Evolutionary conservation across 2,329 filamentous ascomycete species (phyloP), one percentile per base, ranked within the genome.

Genomic region (Pezicula neosporulosa): DNA sequence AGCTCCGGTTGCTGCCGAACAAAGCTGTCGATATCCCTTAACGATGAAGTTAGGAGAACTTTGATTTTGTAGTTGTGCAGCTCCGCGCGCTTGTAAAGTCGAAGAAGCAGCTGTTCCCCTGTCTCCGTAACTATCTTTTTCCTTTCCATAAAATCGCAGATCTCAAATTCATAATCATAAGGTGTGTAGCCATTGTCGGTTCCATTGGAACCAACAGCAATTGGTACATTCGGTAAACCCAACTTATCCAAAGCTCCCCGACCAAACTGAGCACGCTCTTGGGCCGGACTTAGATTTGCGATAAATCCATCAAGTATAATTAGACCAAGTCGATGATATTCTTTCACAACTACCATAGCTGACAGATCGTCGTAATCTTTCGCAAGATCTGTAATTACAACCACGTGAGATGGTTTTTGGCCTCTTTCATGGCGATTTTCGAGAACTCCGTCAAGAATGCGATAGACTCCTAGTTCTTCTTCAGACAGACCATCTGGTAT

Each of bases 341-440:
- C 63, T 36, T 60, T 61, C 9, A 66, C 48, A 37, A 63, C 27
- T 3, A 64, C 48, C 58, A 63, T 55, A 15, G 63, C 62, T 12
- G 59, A 50, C 12, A 66, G 41, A 48, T 66, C 63, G 33, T 66
- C 63, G 44, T 59, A 61, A 39, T 66, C 63, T 43, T 65, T 66
- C 2, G 56, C 60, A 8, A 65, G 50, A 53, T 66, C 63, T 5
- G 61, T 63, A 24, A 65, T 61, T 10, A 59, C 57, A 10, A 61
- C 44, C 6, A 65, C 49, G 3, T 52, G 55, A 12, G 63, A 60
- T 13, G 47, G 51, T 9, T 28, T 33, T 7, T 38, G 13, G 37
- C 16, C 28, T 41, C 39, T 44, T 30, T 10, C 19, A 21, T 51
- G 19, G 13, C 54, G 47, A 15, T 47, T 33, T 6, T 47, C 39